phyloP scores from a whole-genome alignment of 768 basidiomycete species.

The Tephrocybe sp. region DNA sequence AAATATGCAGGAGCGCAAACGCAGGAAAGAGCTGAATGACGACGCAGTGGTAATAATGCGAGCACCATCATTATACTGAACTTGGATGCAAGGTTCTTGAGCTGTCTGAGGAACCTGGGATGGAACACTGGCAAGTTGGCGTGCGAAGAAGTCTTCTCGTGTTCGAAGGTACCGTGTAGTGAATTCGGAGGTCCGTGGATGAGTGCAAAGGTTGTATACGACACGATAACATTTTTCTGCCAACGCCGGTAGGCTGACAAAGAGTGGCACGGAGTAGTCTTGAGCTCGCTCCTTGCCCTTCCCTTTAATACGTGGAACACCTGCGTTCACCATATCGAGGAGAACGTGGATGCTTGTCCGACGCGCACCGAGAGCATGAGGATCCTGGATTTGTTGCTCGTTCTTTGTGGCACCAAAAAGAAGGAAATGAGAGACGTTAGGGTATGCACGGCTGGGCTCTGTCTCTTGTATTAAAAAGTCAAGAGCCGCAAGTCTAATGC shows the following conservation, averaged over 20 bases:
- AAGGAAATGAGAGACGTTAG: constrained; percentile 86
- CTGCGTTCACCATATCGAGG: constrained; percentile 70
- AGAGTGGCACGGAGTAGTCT: constrained; percentile 46
- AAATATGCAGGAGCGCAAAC: constrained; percentile 79
- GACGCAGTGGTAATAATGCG: constrained; percentile 66
- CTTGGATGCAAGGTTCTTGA: constrained; percentile 52
- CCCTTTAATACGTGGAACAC: constrained; percentile 57
- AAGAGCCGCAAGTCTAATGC: constrained; percentile 73
- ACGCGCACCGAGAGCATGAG: constrained; percentile 67
- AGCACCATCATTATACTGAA: constrained; percentile 70
- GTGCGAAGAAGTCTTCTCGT: constrained; percentile 83
- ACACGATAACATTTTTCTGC: constrained; percentile 86
- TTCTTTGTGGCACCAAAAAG: constrained; percentile 66
- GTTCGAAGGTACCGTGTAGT: constrained; percentile 85
- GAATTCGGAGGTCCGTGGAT: constrained; percentile 76
- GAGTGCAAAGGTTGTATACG: constrained; percentile 84
- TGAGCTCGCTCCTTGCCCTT: constrained; percentile 37
- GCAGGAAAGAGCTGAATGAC: constrained; percentile 72
- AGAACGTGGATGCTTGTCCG: constrained; percentile 79
- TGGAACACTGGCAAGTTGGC: constrained; percentile 79
- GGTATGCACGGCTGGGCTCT: constrained; percentile 53
- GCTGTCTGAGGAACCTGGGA: constrained; percentile 52
- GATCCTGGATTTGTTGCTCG: constrained; percentile 72
- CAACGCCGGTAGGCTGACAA: constrained; percentile 64
- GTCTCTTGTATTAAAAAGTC: constrained; percentile 83